These are phyloP conservation scores for Escovopsis weberi DNA, from an alignment of 2,329 filamentous ascomycete genomes.

Conservation along the genomic window DNA sequence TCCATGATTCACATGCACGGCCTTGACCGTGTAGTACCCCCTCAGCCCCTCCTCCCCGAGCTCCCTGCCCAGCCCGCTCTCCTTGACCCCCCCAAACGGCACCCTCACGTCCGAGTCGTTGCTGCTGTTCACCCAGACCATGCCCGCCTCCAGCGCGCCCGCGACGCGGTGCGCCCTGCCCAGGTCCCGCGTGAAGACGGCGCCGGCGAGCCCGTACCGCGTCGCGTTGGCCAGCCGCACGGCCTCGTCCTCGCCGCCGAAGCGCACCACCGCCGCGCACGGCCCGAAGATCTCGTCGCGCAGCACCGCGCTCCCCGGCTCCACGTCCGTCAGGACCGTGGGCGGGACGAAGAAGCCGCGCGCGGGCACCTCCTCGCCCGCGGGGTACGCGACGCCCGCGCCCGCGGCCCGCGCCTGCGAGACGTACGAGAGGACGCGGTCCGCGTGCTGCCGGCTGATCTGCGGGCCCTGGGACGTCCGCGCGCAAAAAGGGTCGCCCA, in stretches of 20 bases:
- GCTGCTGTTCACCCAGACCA: slow-evolving; percentile 26
- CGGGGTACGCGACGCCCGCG: slow-evolving; percentile 29
- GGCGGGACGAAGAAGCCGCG: slow-evolving; percentile 16
- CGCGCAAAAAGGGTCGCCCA: slow-evolving; percentile 51
- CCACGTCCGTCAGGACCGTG: slow-evolving; percentile 15
- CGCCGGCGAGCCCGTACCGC: slow-evolving; percentile 38
- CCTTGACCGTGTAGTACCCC: slow-evolving; percentile 15
- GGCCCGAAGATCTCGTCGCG: slow-evolving; percentile 15
- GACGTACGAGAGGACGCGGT: slow-evolving; percentile 50
- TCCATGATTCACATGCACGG: slow-evolving; percentile 19
- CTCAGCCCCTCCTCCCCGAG: slow-evolving; percentile 16
- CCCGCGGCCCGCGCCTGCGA: slow-evolving; percentile 48
- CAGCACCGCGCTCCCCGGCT: slow-evolving; percentile 10
- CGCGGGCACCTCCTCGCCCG: slow-evolving; percentile 4
- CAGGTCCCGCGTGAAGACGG: slow-evolving; percentile 40
- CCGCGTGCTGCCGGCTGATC: slow-evolving; percentile 48
- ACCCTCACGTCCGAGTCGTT: slow-evolving; percentile 17
- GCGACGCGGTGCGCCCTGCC: slow-evolving; percentile 23
- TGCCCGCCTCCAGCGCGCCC: slow-evolving; percentile 39
- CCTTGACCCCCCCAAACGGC: slow-evolving; percentile 20
- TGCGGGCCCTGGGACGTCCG: slow-evolving; percentile 55
- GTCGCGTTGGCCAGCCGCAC: slow-evolving; percentile 22
- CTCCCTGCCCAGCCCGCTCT: slow-evolving; percentile 18
- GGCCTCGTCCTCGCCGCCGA: slow-evolving; percentile 16
- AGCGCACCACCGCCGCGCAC: slow-evolving; percentile 13